These are phyloP conservation scores for Cladosporium sp. DNA, from an alignment of 2,329 filamentous ascomycete genomes.

Conservation along the genomic window DNA sequence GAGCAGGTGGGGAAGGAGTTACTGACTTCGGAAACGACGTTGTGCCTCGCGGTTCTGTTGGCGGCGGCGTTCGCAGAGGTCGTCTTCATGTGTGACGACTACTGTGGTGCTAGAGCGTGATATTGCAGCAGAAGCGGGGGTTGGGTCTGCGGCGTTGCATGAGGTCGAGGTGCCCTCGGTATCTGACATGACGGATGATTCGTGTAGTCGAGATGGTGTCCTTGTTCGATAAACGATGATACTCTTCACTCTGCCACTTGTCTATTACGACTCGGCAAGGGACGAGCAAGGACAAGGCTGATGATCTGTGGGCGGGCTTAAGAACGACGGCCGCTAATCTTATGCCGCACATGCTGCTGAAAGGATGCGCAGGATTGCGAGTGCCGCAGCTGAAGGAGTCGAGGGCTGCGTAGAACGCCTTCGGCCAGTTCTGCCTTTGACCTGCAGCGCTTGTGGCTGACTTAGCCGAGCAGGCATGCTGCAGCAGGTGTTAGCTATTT, in stretches of 20 bases:
- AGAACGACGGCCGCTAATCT: not conserved
- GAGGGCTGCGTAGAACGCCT: not conserved
- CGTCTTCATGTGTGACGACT: not conserved
- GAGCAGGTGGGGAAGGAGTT: not conserved
- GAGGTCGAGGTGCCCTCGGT: not conserved
- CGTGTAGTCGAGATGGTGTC: not conserved
- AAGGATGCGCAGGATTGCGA: not conserved
- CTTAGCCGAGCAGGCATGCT: not conserved
- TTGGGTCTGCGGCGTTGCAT: not conserved
- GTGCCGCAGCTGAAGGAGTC: not conserved
- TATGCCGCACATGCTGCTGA: not conserved
- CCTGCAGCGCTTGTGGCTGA: not conserved
- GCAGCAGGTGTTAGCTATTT: not conserved
- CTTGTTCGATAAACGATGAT: not conserved
- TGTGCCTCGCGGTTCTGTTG: conserved; percentile 3
- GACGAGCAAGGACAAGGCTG: too few species aligned
- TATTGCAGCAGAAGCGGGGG: not conserved
- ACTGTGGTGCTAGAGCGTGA: not conserved
- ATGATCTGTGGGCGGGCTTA: not conserved
- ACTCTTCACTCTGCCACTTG: too few species aligned
- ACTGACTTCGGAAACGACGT: conserved; percentile 1
- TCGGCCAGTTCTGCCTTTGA: not conserved
- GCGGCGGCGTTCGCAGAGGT: not conserved
- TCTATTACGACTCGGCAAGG: too few species aligned
- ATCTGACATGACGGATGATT: not conserved